Evolutionary conservation across 257 asterid genomes (phyloP), one percentile per base, ranked within the genome.

Genomic region (Solanum neorickii): DNA sequence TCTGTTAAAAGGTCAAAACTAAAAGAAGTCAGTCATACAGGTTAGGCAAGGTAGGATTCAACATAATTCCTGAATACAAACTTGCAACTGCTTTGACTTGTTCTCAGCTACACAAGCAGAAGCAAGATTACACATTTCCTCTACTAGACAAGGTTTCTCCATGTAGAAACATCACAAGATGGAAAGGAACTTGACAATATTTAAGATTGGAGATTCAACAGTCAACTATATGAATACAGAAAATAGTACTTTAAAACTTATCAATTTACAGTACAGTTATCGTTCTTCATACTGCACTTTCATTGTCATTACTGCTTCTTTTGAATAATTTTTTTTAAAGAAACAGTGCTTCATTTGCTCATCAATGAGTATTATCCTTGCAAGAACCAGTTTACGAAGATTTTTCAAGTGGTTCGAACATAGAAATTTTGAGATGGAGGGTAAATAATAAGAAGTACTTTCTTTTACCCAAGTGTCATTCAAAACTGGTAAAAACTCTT

Each of bases 401-500:
- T 42, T 12, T n/a, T 42, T 76, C 83, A n/a, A 75, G 37, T n/a
- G 35, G 37, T 46, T 59, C 9, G 13, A 74, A 62, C 31, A 12
- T 83, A 62, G 60, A 10, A 46, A 27, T 44, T 29, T 70, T 72
- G 52, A 74, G 8, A 56, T 15, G 62, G 47, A 14, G 25, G 62
- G 83, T 25, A 39, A 59, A 7, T n/a, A 59, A 62, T 2, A 70
- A 9, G 3, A 37, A 74, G 29, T 37, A 2, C 27, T 33, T 73
- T 37, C n/a, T 73, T 73, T 21, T 20, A 46, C 41, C 62, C 13
- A 77, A 27, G 68, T 46, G 41, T 78, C 29, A 47, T 15, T 15
- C 77, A 31, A 70, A 20, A 29, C 42, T 31, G 83, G 99, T 97
- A 87, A 94, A 95, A 87, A 95, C 39, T 89, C 99, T 93, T 93